phyloP scores from a whole-genome alignment of 2,329 filamentous ascomycete genomes.

The Chaetomiaceae sp. region DNA sequence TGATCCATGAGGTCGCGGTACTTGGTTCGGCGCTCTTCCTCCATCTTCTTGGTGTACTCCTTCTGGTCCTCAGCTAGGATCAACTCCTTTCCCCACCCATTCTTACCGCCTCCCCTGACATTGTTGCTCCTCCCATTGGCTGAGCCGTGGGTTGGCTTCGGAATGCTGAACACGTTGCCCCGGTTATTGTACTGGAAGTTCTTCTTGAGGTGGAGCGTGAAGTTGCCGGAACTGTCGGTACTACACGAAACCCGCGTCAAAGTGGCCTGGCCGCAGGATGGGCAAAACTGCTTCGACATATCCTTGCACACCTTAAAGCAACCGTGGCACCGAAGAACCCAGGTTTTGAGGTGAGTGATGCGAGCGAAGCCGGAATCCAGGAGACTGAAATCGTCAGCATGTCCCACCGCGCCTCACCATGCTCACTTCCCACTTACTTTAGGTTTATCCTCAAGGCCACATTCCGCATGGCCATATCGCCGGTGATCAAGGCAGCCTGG shows the following conservation, averaged over 20 bases:
- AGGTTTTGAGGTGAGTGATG: conserved; percentile 81
- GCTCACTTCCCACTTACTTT: conserved; percentile 25
- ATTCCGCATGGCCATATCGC: conserved; percentile 97
- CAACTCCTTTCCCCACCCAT: conserved; percentile 78
- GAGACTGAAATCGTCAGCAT: conserved; percentile 46
- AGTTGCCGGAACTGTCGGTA: conserved; percentile 74
- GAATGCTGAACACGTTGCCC: conserved; percentile 87
- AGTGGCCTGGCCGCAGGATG: conserved; percentile 81
- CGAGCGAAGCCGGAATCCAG: conserved; percentile 68
- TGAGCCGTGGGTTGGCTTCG: conserved; percentile 79
- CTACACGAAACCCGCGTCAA: conserved; percentile 81
- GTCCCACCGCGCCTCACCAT: background rate
- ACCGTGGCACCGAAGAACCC: conserved; percentile 87
- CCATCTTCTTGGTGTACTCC: conserved; percentile 68
- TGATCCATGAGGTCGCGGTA: conserved; percentile 89
- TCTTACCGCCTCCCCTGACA: conserved; percentile 67
- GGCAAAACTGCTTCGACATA: conserved; percentile 87
- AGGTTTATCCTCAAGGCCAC: conserved; percentile 93
- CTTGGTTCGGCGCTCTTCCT: conserved; percentile 61
- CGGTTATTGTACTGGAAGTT: conserved; percentile 96
- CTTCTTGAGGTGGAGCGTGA: conserved; percentile 81
- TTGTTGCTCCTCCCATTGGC: conserved; percentile 69
- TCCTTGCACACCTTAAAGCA: conserved; percentile 84
- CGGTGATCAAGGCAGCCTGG: conserved; percentile 87
- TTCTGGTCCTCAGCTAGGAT: conserved; percentile 95